phyloP scores from a whole-genome alignment of 2,329 filamentous ascomycete genomes.

The Phoma sp. region DNA sequence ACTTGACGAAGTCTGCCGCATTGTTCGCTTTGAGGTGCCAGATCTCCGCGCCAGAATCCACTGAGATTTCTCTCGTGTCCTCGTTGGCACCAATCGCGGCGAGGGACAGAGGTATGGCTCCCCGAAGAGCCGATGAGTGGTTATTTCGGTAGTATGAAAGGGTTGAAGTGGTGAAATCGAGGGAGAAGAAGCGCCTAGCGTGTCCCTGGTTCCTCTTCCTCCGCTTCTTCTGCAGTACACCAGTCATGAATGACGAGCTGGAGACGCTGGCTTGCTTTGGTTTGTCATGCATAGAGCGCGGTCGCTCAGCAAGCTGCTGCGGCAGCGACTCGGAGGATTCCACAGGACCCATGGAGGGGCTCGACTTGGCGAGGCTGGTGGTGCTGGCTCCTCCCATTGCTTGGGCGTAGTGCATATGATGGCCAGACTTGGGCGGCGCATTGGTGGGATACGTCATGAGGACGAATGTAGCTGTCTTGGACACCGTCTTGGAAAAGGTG shows the following conservation, averaged over 20 bases:
- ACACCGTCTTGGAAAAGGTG: slow-evolving; percentile 90
- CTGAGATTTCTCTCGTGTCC: slow-evolving; percentile 87
- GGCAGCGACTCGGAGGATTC: slow-evolving; percentile 62
- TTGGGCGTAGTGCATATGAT: slow-evolving; percentile 69
- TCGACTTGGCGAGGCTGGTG: slow-evolving; percentile 48
- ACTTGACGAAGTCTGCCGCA: slow-evolving; percentile 83
- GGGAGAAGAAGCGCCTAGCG: slow-evolving; percentile 90
- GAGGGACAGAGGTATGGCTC: slow-evolving; percentile 88
- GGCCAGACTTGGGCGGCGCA: slow-evolving; percentile 75
- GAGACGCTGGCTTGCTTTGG: slow-evolving; percentile 25
- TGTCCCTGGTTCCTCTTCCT: slow-evolving; percentile 94
- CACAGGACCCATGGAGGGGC: slow-evolving; percentile 52
- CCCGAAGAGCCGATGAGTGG: slow-evolving; percentile 88
- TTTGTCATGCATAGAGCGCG: slow-evolving; percentile 46
- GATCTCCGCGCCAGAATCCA: slow-evolving; percentile 95
- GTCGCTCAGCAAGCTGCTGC: slow-evolving; percentile 48
- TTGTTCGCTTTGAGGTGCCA: slow-evolving; percentile 92
- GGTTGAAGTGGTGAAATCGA: slow-evolving; percentile 93
- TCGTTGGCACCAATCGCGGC: slow-evolving; percentile 92
- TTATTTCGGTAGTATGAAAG: slow-evolving; percentile 96
- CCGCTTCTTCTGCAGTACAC: slow-evolving; percentile 85
- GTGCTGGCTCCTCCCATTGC: slow-evolving; percentile 59
- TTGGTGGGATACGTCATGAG: slow-evolving; percentile 92
- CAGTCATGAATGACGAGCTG: slow-evolving; percentile 74
- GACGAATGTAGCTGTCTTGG: slow-evolving; percentile 94